Evolutionary conservation across 2,329 filamentous ascomycete genomes (phyloP).

Genomic region (Penicillium sp.): DNA sequence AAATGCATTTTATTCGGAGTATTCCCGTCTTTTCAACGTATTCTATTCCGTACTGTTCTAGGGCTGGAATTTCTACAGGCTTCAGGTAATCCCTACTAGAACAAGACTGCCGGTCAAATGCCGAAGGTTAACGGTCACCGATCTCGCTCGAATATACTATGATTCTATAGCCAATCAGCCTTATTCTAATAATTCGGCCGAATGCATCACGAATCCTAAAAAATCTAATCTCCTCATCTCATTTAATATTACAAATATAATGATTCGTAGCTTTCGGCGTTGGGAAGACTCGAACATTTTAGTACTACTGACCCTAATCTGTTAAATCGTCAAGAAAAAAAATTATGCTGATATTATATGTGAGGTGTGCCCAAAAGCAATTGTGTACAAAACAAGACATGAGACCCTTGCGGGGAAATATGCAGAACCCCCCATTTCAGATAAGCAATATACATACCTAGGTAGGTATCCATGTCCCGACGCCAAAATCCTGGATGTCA

Average conservation of each 20-base stretch:
- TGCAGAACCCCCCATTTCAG: not conserved
- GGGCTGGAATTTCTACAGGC: not conserved
- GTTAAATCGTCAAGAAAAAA: not conserved
- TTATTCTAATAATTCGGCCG: not conserved
- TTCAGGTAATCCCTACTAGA: not conserved
- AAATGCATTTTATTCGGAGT: not conserved
- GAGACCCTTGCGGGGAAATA: not conserved
- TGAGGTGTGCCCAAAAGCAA: slow-evolving; percentile 4
- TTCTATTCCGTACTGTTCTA: not conserved
- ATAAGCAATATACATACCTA: slow-evolving; percentile 11
- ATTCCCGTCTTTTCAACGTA: not conserved
- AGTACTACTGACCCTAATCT: not conserved
- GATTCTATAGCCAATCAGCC: not conserved
- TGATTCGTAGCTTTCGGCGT: not conserved
- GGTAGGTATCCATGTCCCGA: slow-evolving; percentile 4
- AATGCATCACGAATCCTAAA: not conserved
- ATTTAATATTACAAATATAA: no score
- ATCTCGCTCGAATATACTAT: not conserved
- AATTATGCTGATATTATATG: not conserved
- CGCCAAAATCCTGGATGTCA: slow-evolving; percentile 2
- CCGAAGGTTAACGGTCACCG: not conserved
- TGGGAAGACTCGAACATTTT: not conserved
- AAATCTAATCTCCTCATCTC: not conserved
- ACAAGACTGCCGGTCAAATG: slow-evolving; percentile 4
- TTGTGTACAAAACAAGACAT: slow-evolving; percentile 11